phyloP scores from a whole-genome alignment of 176 grass and related monocot genomes.

The Neostapfia colusana region DNA sequence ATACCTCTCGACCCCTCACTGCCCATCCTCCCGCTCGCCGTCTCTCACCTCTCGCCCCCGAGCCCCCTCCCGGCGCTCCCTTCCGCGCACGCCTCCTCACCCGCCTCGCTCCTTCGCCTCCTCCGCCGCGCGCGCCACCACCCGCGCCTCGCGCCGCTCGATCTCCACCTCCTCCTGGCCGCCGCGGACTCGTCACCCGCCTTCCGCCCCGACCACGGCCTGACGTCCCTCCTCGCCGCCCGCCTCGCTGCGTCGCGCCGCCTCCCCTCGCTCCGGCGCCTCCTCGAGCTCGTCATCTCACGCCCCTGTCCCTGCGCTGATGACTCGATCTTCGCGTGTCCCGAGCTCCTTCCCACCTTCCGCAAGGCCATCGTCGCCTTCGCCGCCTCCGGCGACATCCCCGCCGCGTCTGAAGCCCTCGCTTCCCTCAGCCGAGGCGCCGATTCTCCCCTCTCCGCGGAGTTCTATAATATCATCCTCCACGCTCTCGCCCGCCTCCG shows the following conservation, averaged over 20 bases:
- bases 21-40: constrained; percentile 53
- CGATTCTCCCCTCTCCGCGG: constrained; percentile 54
- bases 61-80: constrained; percentile 48
- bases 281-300: constrained; percentile 55
- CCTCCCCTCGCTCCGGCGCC: constrained; percentile 44
- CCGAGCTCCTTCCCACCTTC: constrained; percentile 64
- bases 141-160: constrained; percentile 57
- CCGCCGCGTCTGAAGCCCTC: constrained; percentile 44
- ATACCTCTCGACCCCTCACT: constrained; percentile 44
- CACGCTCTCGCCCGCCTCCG: constrained; percentile 42
- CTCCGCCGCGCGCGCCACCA: constrained; percentile 54
- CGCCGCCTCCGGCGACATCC: constrained; percentile 53
- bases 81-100: constrained; percentile 40
- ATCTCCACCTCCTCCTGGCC: constrained; percentile 68
- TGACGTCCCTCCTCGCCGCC: constrained; percentile 46
- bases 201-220: constrained; percentile 74
- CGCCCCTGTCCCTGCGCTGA: constrained; percentile 68
- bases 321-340: constrained; percentile 75
- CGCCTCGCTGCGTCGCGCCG: constrained; percentile 58
- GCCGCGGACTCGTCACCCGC: constrained; percentile 44
- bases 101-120: constrained; percentile 44
- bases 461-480: constrained; percentile 73
- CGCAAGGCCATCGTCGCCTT: constrained; percentile 62
- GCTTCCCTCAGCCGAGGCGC: constrained; percentile 49
- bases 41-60: constrained; percentile 58